These are phyloP conservation scores for Trypanosoma congolense DNA, from an alignment of 208 protist species.

Conservation along the genomic window DNA sequence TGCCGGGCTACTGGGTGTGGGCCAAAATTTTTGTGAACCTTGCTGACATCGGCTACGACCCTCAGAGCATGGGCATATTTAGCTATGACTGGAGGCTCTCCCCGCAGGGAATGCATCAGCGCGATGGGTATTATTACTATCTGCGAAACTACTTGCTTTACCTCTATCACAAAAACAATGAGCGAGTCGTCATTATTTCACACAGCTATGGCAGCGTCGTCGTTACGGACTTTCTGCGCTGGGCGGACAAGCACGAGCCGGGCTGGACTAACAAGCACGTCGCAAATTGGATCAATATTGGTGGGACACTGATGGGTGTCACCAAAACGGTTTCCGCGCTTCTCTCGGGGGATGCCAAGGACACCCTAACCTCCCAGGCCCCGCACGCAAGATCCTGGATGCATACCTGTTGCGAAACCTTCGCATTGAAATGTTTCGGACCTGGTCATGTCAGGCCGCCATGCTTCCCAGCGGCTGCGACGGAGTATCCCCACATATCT, in stretches of 20 bases:
- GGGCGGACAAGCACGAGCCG: conserved; percentile 64
- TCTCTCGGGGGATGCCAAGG: conserved; percentile 79
- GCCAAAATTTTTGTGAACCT: conserved; percentile 88
- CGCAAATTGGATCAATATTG: conserved; percentile 82
- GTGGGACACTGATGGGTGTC: conserved; percentile 67
- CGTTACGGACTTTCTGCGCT: conserved; percentile 82
- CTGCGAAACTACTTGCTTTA: conserved; percentile 64
- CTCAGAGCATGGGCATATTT: conserved; percentile 81
- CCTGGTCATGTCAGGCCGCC: conserved; percentile 62
- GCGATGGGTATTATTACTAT: conserved; percentile 84
- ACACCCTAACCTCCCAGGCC: conserved; percentile 71
- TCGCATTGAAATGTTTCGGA: conserved; percentile 58
- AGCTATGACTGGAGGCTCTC: conserved; percentile 92
- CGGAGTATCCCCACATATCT: conserved; percentile 36
- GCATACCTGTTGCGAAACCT: conserved; percentile 60
- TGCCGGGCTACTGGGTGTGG: conserved; percentile 91
- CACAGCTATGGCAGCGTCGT: conserved; percentile 88
- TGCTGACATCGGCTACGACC: conserved; percentile 91
- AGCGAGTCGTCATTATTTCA: conserved; percentile 69
- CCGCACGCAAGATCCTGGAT: conserved; percentile 68
- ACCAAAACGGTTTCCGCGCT: conserved; percentile 79
- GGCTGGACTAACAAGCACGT: conserved; percentile 85
- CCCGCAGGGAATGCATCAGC: conserved; percentile 48
- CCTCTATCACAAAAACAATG: conserved; percentile 67
- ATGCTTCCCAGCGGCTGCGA: conserved; percentile 74